Evolutionary conservation across 2,329 filamentous ascomycete genomes (phyloP).

Genomic region (Teratosphaeria nubilosa): DNA sequence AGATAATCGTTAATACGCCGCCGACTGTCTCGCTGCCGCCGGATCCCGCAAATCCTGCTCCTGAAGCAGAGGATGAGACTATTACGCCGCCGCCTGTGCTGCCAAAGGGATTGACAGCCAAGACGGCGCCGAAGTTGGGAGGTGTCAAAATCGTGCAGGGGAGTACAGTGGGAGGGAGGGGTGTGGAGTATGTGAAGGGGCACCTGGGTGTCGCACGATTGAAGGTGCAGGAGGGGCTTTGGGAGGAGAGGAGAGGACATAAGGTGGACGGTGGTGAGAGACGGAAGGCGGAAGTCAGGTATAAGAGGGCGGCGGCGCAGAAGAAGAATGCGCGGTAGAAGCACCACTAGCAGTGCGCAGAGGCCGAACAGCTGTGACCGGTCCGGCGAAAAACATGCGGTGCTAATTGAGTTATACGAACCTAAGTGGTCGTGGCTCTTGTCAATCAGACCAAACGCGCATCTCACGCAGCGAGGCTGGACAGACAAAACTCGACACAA

Average conservation of each 20-base stretch:
- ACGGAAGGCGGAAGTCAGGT: conserved; percentile 71
- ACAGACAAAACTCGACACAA: too few species aligned
- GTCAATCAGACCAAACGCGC: too few species aligned
- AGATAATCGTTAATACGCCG: conserved; percentile 51
- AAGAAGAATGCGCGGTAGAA: conserved; percentile 46
- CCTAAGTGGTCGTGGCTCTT: too few species aligned
- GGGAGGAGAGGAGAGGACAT: conserved; percentile 75
- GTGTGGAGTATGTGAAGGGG: conserved; percentile 58
- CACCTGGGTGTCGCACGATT: conserved; percentile 54
- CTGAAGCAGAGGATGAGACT: conserved; percentile 24
- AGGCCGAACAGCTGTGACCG: not conserved
- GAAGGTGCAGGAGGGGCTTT: conserved; percentile 72
- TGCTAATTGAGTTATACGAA: too few species aligned
- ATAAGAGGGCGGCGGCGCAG: conserved; percentile 73
- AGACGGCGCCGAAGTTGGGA: conserved; percentile 39
- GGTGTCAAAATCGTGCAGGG: conserved; percentile 60
- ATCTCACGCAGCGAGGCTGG: too few species aligned
- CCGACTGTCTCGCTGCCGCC: conserved; percentile 24
- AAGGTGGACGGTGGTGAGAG: conserved; percentile 97
- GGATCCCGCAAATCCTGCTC: conserved; percentile 48
- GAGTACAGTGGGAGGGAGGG: conserved; percentile 63
- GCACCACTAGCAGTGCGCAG: not conserved
- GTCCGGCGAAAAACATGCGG: not conserved
- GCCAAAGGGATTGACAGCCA: not conserved
- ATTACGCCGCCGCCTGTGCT: conserved; percentile 25